Conservation (phyloP, 75 land plant genomes). For the Pinus taeda region DNA sequence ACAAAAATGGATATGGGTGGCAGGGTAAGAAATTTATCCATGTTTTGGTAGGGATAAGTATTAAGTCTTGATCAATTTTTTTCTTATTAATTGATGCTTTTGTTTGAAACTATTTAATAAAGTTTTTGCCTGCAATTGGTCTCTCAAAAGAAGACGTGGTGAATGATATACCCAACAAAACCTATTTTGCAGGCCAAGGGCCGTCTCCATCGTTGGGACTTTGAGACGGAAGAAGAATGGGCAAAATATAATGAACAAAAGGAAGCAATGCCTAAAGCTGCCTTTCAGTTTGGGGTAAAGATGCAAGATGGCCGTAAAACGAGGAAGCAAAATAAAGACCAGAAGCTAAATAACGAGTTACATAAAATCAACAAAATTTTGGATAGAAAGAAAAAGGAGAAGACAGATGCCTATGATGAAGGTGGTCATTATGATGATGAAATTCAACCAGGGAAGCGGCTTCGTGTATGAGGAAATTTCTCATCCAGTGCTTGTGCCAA, state of each 20-base stretch:
- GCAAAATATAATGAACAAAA: slow-evolving; percentile 96
- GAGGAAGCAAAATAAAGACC: slow-evolving; percentile 95
- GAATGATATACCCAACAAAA: neutral
- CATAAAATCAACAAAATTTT: slow-evolving; percentile 92
- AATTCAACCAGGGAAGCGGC: slow-evolving; percentile 68
- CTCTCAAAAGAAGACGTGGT: no score
- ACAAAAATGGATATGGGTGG: slow-evolving; percentile 99
- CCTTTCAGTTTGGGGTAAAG: slow-evolving; percentile 98
- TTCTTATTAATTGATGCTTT: neutral
- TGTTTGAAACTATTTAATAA: neutral
- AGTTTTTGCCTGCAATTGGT: no score
- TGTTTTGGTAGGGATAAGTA: neutral
- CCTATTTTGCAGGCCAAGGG: slow-evolving; percentile 80
- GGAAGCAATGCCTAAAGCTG: slow-evolving; percentile 99
- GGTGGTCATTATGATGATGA: slow-evolving; percentile 60
- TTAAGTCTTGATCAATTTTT: neutral
- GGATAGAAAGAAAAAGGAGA: slow-evolving; percentile 76
- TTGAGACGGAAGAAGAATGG: slow-evolving; percentile 99
- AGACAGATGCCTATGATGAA: slow-evolving; percentile 44
- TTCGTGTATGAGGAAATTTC: slow-evolving; percentile 32
- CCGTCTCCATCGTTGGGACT: slow-evolving; percentile 97
- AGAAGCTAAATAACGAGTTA: slow-evolving; percentile 93
- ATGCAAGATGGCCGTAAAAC: slow-evolving; percentile 99
- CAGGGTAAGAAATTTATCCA: slow-evolving; percentile 48
- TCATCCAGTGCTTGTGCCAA: no score